Base-by-base conservation (phyloP, 176 grass and related monocot genomes). In the Aegilops longissima region DNA sequence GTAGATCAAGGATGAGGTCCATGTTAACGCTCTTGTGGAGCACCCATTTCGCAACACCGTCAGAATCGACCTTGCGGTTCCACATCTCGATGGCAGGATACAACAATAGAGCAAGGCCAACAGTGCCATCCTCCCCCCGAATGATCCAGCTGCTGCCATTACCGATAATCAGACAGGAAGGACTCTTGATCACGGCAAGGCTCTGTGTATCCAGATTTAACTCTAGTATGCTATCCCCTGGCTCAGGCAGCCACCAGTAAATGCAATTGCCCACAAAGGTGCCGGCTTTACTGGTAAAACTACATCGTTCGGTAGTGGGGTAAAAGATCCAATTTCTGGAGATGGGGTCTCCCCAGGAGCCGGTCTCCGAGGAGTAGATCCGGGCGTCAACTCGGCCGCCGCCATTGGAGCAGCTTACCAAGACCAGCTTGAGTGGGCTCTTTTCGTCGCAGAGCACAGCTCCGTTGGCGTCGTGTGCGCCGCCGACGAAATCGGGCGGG, bases 331-430 rank as follows among this genome's bases (percentile, higher is more conserved):
- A 33, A 33, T 33, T 33, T 33, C 4, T 33, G 34, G 83, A 52
- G 39, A 66, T 76, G 29, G 49, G 11, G 23, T 85, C 44, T 2
- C 83, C 59, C 83, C 83, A 85, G 16, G 39, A 5, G 2, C 20
- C 27, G n/a, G 83, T 66, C 12, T 66, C 61, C 1, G 72, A 85
- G 9, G 61, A 85, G 72, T 66, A 85, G 12, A 77, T 4, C 7
- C 61, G 76, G 18, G 44, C 61, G 1, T 44, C 40, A 44, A 44
- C 9, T 8, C 40, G 9, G 9, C 0, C 9, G 9, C 40, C 9
- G 8, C 40, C 9, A 38, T 38, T 7, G 44, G 0, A 36, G 16
- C 36, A 3, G 42, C 72, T 61, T 10, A 77, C 23, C 12, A 83
- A 47, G 39, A 66, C 40, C 18, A 85, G 10, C 18, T 14, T 12